phyloP scores from a whole-genome alignment of 768 basidiomycete genomes.

The Trametes cinnabarina region DNA sequence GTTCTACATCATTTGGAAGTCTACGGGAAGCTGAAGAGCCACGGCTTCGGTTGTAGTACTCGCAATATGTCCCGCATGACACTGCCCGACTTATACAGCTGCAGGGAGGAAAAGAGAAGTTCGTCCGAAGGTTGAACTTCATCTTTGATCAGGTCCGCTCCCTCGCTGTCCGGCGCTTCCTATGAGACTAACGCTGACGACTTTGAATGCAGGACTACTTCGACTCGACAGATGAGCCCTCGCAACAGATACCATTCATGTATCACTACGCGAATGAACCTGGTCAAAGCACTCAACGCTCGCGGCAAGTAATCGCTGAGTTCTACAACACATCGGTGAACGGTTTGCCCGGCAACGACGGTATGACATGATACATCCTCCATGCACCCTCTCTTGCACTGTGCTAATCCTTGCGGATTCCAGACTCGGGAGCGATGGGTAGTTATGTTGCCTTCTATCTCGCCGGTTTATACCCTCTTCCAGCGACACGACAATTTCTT shows the following conservation, averaged over 20 bases:
- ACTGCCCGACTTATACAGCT: conserved; percentile 58
- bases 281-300: conserved; percentile 54
- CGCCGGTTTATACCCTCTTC: conserved; percentile 60
- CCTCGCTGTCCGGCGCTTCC: too few relatives aligned
- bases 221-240: conserved; percentile 62
- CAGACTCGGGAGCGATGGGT: conserved; percentile 55
- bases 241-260: conserved; percentile 69
- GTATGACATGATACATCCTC: conserved; percentile 28
- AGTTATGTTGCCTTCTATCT: conserved; percentile 60
- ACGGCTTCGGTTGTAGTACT: neutral
- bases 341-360: conserved; percentile 67
- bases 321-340: conserved; percentile 55
- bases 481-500: conserved; percentile 56
- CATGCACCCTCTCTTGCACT: neutral
- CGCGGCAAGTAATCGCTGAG: conserved; percentile 51
- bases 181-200: neutral
- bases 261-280: conserved; percentile 66
- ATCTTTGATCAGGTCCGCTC: conserved; percentile 49
- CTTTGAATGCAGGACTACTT: conserved; percentile 46
- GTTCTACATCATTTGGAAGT: neutral
- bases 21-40: neutral
- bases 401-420: neutral
- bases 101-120: conserved; percentile 56
- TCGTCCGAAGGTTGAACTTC: conserved; percentile 53
- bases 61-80: conserved; percentile 62